These are phyloP conservation scores for Colletotrichum sidae DNA, from an alignment of 2,329 filamentous ascomycete genomes.

Conservation along the genomic window DNA sequence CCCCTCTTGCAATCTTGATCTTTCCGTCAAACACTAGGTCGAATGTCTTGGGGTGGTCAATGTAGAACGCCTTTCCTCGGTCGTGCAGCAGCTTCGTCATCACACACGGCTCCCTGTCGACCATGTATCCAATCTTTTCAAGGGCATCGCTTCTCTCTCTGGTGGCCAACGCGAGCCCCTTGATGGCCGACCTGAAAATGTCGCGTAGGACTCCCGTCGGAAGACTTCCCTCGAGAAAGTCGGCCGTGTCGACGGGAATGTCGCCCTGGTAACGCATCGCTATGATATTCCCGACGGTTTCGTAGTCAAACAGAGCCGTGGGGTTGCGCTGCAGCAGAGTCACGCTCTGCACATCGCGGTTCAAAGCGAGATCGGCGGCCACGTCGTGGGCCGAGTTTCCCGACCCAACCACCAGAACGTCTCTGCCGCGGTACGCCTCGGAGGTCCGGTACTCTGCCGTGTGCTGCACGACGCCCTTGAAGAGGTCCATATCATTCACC, in stretches of 20 bases:
- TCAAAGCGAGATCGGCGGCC: constrained; percentile 60
- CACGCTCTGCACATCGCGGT: constrained; percentile 55
- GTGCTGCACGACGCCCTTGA: constrained; percentile 57
- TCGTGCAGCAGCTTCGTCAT: constrained; percentile 16
- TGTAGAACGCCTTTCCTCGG: constrained; percentile 43
- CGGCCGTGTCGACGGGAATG: constrained; percentile 60
- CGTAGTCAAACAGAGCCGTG: constrained; percentile 60
- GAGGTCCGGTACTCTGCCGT: constrained; percentile 54
- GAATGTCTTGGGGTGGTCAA: constrained; percentile 52
- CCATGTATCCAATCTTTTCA: constrained; percentile 55
- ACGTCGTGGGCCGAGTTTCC: constrained; percentile 63
- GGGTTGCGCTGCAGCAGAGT: constrained; percentile 65
- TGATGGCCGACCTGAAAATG: constrained; percentile 53
- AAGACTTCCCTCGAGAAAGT: constrained; percentile 57
- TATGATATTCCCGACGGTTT: constrained; percentile 50
- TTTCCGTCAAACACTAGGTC: constrained; percentile 50
- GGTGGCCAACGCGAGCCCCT: constrained; percentile 52
- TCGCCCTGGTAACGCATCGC: constrained; percentile 51
- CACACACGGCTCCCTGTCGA: constrained; percentile 1
- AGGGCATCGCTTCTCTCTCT: constrained; percentile 56
- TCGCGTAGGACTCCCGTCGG: constrained; percentile 60
- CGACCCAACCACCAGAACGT: constrained; percentile 59
- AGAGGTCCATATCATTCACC: constrained; percentile 52
- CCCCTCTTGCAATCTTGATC: constrained; percentile 49
- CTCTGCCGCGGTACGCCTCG: constrained; percentile 47